These are phyloP conservation scores for Ophiostoma ulmi DNA, from an alignment of 2,329 filamentous ascomycete species.

Conservation along the genomic window DNA sequence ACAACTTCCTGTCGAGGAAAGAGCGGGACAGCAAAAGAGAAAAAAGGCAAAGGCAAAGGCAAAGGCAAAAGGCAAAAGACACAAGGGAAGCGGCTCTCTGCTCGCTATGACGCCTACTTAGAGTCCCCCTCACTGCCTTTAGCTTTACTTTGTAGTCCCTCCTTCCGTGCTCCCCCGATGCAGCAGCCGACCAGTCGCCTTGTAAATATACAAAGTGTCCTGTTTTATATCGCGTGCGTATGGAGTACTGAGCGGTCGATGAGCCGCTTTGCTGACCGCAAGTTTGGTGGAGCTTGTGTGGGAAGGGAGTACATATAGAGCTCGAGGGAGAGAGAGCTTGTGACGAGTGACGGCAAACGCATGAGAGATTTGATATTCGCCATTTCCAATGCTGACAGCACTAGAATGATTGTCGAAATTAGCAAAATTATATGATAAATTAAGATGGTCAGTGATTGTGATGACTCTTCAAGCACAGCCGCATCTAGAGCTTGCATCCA, in stretches of 20 bases:
- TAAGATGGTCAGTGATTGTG: neutral
- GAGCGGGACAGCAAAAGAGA: neutral
- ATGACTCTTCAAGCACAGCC: neutral
- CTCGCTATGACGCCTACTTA: neutral
- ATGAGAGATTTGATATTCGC: neutral
- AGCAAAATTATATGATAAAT: neutral
- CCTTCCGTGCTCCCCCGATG: constrained; percentile 7
- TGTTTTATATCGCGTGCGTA: constrained; percentile 7
- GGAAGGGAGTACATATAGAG: neutral
- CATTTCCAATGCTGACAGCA: neutral
- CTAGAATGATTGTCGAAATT: neutral
- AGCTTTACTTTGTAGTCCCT: neutral
- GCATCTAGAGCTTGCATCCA: neutral
- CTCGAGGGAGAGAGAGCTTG: neutral
- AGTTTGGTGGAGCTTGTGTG: neutral
- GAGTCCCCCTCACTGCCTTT: neutral
- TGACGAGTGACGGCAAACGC: neutral
- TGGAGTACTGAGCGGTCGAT: neutral
- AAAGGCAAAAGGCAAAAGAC: neutral
- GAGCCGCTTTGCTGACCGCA: constrained; percentile 10
- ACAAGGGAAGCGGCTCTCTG: neutral
- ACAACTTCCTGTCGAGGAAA: constrained; percentile 1
- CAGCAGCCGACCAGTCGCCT: neutral
- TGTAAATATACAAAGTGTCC: neutral
- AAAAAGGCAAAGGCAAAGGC: neutral